These are phyloP conservation scores for Geosmithia putterillii DNA, from an alignment of 2,329 filamentous ascomycete species.

Conservation along the genomic window DNA sequence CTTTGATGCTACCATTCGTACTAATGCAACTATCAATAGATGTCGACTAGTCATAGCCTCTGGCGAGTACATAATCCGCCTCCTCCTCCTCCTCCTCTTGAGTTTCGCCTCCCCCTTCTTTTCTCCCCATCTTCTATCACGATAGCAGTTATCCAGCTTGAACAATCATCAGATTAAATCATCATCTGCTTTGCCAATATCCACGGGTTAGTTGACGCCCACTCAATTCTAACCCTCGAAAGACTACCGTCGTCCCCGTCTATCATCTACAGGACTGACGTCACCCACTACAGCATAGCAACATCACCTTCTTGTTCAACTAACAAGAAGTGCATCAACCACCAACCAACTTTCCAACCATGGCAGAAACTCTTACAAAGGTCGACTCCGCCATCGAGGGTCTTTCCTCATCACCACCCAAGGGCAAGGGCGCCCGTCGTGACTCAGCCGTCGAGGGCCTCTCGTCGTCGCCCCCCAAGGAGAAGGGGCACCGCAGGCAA, in stretches of 20 bases:
- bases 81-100: constrained; percentile 4
- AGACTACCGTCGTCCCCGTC: no score
- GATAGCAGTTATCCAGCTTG: no score
- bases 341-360: constrained; percentile 8
- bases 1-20: neutral
- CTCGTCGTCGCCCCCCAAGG: constrained; percentile 53
- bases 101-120: neutral
- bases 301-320: no score
- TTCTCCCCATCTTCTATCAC: neutral
- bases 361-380: constrained; percentile 57
- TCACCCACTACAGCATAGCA: no score
- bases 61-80: neutral
- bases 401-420: constrained; percentile 56
- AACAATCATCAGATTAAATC: no score
- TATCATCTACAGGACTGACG: no score
- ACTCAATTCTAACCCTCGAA: no score
- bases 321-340: no score
- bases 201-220: no score
- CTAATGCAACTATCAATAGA: neutral
- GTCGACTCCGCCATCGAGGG: constrained; percentile 87
- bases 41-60: neutral
- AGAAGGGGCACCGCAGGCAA: constrained; percentile 54
- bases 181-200: no score
- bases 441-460: constrained; percentile 83
- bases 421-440: no score